Evolutionary conservation across 192 early-diverging fungal species (phyloP).

Genomic region (Umbelopsis isabellina): DNA sequence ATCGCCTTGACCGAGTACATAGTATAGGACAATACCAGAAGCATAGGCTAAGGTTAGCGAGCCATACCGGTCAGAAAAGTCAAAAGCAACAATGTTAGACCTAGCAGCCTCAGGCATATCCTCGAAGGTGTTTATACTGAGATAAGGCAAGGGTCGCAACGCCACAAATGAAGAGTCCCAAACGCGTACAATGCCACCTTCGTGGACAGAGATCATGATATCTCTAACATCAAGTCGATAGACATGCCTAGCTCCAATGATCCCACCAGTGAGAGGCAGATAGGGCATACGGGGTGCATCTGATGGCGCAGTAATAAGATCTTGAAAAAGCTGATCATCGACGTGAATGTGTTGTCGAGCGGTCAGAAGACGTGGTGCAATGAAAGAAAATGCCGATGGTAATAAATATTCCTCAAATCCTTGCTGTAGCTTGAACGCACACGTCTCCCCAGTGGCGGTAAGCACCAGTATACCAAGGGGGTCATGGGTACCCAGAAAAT

Average conservation of each 20-base stretch:
- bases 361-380: constrained; percentile 38
- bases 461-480: constrained; percentile 47
- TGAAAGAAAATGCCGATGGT: constrained; percentile 41
- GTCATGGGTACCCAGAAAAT: constrained; percentile 36
- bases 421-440: constrained; percentile 39
- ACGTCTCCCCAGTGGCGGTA: constrained; percentile 34
- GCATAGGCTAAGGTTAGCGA: constrained; percentile 40
- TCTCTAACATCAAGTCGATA: constrained; percentile 42
- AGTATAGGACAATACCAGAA: constrained; percentile 31
- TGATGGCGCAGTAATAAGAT: constrained; percentile 11
- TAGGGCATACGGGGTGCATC: constrained; percentile 16
- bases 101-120: constrained; percentile 31
- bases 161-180: constrained; percentile 53
- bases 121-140: constrained; percentile 35
- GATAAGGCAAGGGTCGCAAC: constrained; percentile 41
- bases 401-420: constrained; percentile 32
- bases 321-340: constrained; percentile 25
- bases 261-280: constrained; percentile 47
- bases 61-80: constrained; percentile 35
- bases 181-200: constrained; percentile 43
- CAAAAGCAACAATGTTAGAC: constrained; percentile 33
- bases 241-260: constrained; percentile 34
- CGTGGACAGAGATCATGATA: constrained; percentile 47
- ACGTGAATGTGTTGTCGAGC: constrained; percentile 35
- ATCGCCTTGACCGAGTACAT: not conserved